Conservation (phyloP, 768 basidiomycete genomes). For the Lactarius indigo region DNA sequence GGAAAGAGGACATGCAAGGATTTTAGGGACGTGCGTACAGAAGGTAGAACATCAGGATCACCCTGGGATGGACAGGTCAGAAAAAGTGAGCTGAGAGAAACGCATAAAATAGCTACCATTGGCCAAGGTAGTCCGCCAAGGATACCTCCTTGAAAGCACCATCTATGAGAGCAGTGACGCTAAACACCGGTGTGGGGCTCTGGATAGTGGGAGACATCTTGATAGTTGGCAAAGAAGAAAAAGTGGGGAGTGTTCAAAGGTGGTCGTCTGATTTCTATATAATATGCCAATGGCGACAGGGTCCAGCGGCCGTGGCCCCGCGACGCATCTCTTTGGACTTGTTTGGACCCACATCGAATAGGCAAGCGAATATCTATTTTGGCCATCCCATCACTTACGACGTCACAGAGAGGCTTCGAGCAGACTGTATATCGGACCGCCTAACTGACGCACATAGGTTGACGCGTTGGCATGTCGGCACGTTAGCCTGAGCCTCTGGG, state of each 20-base stretch:
- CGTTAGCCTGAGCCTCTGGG: too few species aligned
- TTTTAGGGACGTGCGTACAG: conserved; percentile 53
- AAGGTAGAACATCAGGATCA: conserved; percentile 93
- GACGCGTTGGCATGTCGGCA: too few species aligned
- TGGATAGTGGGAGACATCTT: conserved; percentile 50
- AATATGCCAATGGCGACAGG: not conserved
- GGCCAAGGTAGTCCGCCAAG: conserved; percentile 67
- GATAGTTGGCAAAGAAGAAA: conserved; percentile 30
- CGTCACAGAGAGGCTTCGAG: too few species aligned
- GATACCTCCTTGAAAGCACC: conserved; percentile 76
- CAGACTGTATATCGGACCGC: too few species aligned
- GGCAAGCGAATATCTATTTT: not conserved
- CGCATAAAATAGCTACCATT: conserved; percentile 57
- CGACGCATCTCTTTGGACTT: conserved; percentile 17
- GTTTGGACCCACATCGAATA: not conserved
- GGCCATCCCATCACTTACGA: too few species aligned
- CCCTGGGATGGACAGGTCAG: conserved; percentile 45
- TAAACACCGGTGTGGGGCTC: conserved; percentile 82
- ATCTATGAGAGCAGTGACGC: conserved; percentile 67
- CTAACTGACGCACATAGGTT: too few species aligned
- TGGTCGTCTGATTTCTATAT: not conserved
- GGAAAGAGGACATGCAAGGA: not conserved
- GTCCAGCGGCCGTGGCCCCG: not conserved
- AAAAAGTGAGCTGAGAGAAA: conserved; percentile 11
- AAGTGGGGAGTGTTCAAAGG: too few species aligned